These are phyloP conservation scores for Phytophthora lateralis DNA, from an alignment of 352 stramenopile genomes.

Conservation along the genomic window DNA sequence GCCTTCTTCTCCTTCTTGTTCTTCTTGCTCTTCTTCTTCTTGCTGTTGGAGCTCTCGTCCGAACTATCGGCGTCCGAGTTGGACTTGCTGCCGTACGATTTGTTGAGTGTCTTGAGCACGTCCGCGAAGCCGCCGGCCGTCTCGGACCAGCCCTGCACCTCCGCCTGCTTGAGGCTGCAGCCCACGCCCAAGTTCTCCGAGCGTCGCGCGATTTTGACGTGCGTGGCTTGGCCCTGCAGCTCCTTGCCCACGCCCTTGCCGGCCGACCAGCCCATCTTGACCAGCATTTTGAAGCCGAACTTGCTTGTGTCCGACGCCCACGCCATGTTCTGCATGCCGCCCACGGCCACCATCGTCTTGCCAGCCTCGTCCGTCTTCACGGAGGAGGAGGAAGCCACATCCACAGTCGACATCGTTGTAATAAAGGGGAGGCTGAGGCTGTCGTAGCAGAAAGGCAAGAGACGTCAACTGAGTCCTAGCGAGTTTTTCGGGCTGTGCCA, in stretches of 20 bases:
- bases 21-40: conserved; percentile 32
- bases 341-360: conserved; percentile 81
- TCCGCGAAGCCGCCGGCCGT: conserved; percentile 82
- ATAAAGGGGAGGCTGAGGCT: conserved; percentile 3
- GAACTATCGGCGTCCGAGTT: conserved; percentile 36
- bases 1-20: conserved; percentile 49
- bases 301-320: conserved; percentile 91
- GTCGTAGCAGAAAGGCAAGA: not conserved
- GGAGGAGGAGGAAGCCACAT: conserved; percentile 31
- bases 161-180: conserved; percentile 87
- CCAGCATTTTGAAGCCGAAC: conserved; percentile 95
- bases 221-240: conserved; percentile 86
- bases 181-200: conserved; percentile 92
- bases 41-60: conserved; percentile 32
- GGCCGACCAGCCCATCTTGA: conserved; percentile 97
- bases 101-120: conserved; percentile 87
- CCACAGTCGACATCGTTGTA: conserved; percentile 34
- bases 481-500: conserved; percentile 23
- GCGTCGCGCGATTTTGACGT: conserved; percentile 89
- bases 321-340: conserved; percentile 89
- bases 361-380: conserved; percentile 32
- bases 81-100: conserved; percentile 67
- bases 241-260: conserved; percentile 94
- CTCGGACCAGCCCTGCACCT: conserved; percentile 89
- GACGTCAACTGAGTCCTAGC: not conserved